These are phyloP conservation scores for Carex scoparia DNA, from an alignment of 176 grass and related monocot genomes.

Conservation along the genomic window DNA sequence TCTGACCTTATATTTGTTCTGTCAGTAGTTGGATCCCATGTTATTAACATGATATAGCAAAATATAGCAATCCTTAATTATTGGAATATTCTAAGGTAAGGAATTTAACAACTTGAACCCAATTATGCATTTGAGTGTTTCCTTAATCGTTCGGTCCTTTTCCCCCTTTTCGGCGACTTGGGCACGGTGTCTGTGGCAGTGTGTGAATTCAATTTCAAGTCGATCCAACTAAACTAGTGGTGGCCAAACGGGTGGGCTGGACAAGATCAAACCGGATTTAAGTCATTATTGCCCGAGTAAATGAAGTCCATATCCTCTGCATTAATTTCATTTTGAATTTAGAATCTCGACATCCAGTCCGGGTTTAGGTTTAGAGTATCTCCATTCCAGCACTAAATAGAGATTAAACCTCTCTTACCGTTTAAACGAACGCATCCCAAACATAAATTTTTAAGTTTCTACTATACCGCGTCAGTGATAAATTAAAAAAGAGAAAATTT, in stretches of 20 bases:
- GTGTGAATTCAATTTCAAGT: neutral
- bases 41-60: neutral
- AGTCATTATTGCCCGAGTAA: neutral
- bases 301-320: neutral
- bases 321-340: no score
- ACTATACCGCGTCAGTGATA: no score
- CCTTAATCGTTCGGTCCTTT: neutral
- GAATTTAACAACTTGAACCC: neutral
- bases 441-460: no score
- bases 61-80: neutral
- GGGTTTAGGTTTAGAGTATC: no score
- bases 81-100: neutral
- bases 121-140: neutral
- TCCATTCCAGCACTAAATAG: no score
- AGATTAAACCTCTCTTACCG: no score
- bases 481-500: no score
- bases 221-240: neutral
- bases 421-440: no score
- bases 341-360: no score
- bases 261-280: neutral
- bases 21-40: neutral
- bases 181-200: neutral
- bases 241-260: neutral
- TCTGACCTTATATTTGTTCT: neutral
- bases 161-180: neutral